Evolutionary conservation across 192 early-diverging fungal genomes (phyloP).

Genomic region (Martensiomyces pterosporus): DNA sequence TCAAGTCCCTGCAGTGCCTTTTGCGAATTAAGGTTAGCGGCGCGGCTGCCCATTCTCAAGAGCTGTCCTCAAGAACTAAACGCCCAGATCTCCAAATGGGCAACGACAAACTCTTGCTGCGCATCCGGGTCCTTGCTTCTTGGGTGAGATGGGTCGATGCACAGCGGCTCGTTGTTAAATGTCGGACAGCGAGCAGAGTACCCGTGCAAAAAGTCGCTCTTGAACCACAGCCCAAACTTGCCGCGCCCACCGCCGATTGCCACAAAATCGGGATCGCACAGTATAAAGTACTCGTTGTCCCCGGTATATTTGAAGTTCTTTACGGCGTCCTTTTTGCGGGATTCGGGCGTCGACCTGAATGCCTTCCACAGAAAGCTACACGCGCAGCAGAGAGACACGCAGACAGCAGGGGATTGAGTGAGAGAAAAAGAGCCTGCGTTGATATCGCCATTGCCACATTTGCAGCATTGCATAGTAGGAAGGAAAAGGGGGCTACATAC

Average conservation of each 20-base stretch:
- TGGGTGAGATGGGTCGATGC: slow-evolving; percentile 26
- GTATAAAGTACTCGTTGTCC: slow-evolving; percentile 75
- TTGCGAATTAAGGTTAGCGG: background rate
- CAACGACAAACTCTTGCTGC: slow-evolving; percentile 47
- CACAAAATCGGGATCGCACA: slow-evolving; percentile 68
- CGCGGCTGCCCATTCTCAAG: no score
- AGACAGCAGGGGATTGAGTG: no score
- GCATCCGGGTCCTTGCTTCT: slow-evolving; percentile 31
- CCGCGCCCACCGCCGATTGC: slow-evolving; percentile 78
- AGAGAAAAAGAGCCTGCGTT: no score
- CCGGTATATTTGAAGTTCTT: slow-evolving; percentile 69
- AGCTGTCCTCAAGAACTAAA: slow-evolving; percentile 17
- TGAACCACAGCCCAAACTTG: slow-evolving; percentile 71
- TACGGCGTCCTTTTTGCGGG: slow-evolving; percentile 47
- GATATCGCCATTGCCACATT: no score
- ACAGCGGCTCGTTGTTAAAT: slow-evolving; percentile 70
- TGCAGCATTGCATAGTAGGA: no score
- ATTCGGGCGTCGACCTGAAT: slow-evolving; percentile 36
- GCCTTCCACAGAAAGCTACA: slow-evolving; percentile 74
- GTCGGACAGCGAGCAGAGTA: slow-evolving; percentile 65
- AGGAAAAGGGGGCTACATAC: no score
- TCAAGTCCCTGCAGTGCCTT: no score
- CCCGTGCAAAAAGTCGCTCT: slow-evolving; percentile 65
- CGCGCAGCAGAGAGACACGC: background rate
- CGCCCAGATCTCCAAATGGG: slow-evolving; percentile 46